Base-by-base conservation (phyloP, 306 rosid genomes). In the Corylus heterophylla region DNA sequence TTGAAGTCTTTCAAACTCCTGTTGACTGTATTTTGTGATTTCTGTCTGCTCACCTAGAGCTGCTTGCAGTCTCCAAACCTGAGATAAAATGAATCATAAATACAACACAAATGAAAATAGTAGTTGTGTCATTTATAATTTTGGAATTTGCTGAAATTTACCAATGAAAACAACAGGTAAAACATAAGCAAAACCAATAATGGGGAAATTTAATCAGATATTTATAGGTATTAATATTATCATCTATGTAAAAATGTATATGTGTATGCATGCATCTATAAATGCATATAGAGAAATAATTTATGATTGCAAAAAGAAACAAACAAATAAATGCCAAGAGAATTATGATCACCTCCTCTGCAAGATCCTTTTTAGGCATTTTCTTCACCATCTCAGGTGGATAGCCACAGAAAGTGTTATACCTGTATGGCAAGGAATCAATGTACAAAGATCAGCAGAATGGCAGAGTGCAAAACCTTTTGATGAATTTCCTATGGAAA, bases 61-160 rank as follows among this genome's bases (percentile, higher is more conserved):
- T 73, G 98, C 98, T 85, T 92, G 98, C 77, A 94, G 98, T 82
- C 98, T 85, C 98, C 98, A 94, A 27, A 94, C 97, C 98, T 94
- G 89, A 83, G 77, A 61, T 54, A 66, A 72, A 72, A 50, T 17
- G 69, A 76, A 64, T 78, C 45, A 47, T 76, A 49, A 73, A 79
- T 29, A 66, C 69, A 68, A 76, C 7, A 42, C 29, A 35, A 56
- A 72, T 58, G 54, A 74, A 70, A 59, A 39, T 8, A 42, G 72
- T 9, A 68, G 27, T 39, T 8, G 27, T 17, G 13, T 67, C 51
- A 42, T 39, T 16, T 42, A 44, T 42, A 39, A 68, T 42, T 64
- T 67, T 17, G 51, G 49, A 67, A 42, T 42, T 42, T 18, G 9
- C 29, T 3, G 8, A 27, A 4, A 61, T 27, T 62, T 59, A 31